Base-by-base conservation (phyloP, 805 yeast genomes). In the Candida schatavii region DNA sequence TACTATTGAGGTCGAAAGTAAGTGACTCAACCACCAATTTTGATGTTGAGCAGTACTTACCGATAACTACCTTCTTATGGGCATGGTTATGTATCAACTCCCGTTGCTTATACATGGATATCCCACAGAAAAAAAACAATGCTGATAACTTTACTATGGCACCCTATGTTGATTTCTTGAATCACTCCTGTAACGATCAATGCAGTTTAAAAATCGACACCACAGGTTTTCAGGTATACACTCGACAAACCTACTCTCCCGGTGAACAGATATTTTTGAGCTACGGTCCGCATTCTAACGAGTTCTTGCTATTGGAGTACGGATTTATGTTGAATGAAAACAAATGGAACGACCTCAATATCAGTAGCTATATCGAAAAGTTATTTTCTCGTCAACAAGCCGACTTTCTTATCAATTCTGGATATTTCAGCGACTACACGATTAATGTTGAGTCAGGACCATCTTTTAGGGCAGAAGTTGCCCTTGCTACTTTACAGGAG, bases 31-130 rank as follows among this genome's bases (percentile, higher is more conserved):
- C 17, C 19, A 41, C 37, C 26, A 3, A 2, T 26, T 6, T 25
- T 29, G 31, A 29, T 14, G 21, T n/a, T n/a, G 13, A 25, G 19
- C 18, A 37, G 13, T n/a, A 39, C 11, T 22, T 63, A 2, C 41
- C 61, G 2, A 41, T 47, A 5, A 49, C 56, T 3, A 50, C 54
- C 3, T 83, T 75, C 49, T 52, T 82, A 9, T 80, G 88, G 78
- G 78, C 85, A 0, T 91, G 96, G 95, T 72, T 86, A 52, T 82
- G 91, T 53, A 86, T 90, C 43, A 91, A 93, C 57, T 84, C 97
- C 2, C 81, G 99, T 64, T 91, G 98, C 59, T 68, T 91, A 4
- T 90, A 88, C 58, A 81, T 83, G 82, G 73, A 76, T 3, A 62
- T 87, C 2, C 81, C 85, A 1, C 70, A 75, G 36, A 72, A 75